Evolutionary conservation across 371 early-diverging fungal genomes (phyloP), one percentile per base, ranked within the genome.

Genomic region (Capniomyces stellatus): DNA sequence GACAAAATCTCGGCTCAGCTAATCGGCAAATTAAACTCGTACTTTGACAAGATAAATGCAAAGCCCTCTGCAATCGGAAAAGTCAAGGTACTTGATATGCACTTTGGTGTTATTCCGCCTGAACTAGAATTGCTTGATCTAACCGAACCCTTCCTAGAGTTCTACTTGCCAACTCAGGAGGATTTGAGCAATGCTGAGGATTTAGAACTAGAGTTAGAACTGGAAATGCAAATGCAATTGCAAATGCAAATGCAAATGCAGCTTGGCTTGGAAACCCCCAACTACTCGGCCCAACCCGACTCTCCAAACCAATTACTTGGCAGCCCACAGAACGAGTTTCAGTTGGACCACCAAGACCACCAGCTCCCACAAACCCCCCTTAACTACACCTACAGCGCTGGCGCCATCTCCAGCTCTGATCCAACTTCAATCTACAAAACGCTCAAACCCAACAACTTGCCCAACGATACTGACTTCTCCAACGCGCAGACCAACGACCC

Each of bases 111-210:
- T 21, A 75, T 81, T 18, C 76, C 91, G 1, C 92, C 93, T 0
- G 67, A 75, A 22, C 62, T 92, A n/a, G 81, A 82, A 46, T 81
- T 92, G 19, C 70, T 71, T 6, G 82, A 89, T 51, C 75, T 95
- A 21, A 80, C 82, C 19, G 89, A 89, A 53, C 92, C 93, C 0
- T 77, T 83, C 35, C 79, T 86, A 4, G 94, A 92, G 64, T 92
- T 92, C 64, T 95, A 95, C 62, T 63, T 76, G 23, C 67, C 71
- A 15, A 73, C 73, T 46, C 73, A 72, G 31, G 79, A 77, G 24
- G 72, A 74, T 6, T 51, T 29, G 1, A 22, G 31, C 22, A 44
- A 60, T 8, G 65, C 59, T 2, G 62, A 58, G 23, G 57, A 57
- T 55, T 21, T 41, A 21, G 18, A 18, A 41, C 18, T 41, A 21